Conservation (phyloP, 2,329 filamentous ascomycete species). For the Fusarium hainanense region DNA sequence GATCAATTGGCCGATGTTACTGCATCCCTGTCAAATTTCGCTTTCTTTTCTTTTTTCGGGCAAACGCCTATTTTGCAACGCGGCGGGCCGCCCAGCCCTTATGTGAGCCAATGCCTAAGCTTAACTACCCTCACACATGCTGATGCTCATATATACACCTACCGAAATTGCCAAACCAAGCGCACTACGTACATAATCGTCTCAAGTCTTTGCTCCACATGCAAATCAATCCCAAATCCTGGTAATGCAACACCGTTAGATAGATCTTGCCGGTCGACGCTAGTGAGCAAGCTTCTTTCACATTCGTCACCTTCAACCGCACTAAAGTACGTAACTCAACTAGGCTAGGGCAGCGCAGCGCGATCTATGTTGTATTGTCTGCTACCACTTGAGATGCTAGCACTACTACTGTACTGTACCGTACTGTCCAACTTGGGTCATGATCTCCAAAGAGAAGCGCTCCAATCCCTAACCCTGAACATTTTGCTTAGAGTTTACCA, state of each 20-base stretch:
- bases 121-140: slow-evolving; percentile 1
- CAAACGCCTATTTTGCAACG: slow-evolving; percentile 14
- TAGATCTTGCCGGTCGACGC: slow-evolving; percentile 21
- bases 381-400: slow-evolving; percentile 18
- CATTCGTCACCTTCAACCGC: background rate
- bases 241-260: slow-evolving; percentile 35
- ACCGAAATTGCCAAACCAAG: background rate
- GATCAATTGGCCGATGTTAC: slow-evolving; percentile 9
- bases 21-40: slow-evolving; percentile 41
- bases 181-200: background rate
- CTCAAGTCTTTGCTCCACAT: slow-evolving; percentile 2
- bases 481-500: slow-evolving; percentile 16
- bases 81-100: slow-evolving; percentile 31
- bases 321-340: background rate
- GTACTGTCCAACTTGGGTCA: background rate
- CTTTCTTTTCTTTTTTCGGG: slow-evolving; percentile 19
- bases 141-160: background rate
- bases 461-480: slow-evolving; percentile 27
- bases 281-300: slow-evolving; percentile 16
- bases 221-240: slow-evolving; percentile 10
- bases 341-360: background rate
- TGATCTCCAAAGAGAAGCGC: slow-evolving; percentile 30
- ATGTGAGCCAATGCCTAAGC: slow-evolving; percentile 19
- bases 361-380: slow-evolving; percentile 12
- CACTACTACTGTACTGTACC: background rate